Evolutionary conservation across 2,329 filamentous ascomycete genomes (phyloP), one percentile per base, ranked within the genome.

Genomic region (Parastagonospora avenae): DNA sequence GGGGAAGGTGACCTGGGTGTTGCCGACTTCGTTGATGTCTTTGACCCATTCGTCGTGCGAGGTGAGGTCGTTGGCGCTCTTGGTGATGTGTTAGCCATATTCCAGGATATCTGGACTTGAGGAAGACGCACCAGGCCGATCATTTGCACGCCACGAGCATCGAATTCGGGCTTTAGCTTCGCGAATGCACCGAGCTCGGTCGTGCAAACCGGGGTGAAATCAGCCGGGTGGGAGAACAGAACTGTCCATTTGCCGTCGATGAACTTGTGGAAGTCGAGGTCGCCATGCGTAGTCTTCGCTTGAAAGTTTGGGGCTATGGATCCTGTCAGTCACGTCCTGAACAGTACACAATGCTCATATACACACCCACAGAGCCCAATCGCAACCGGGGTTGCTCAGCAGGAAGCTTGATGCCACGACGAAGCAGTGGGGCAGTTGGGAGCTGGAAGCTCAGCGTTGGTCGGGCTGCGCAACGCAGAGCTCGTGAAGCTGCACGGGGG

Each of bases 161-260:
- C 83, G 77, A 97, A 96, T 77, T 96, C 91, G 67, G 86, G 85
- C 80, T 91, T 87, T 58, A 96, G 83, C 79, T 92, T 94, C 64
- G 92, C 90, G 68, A 97, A 95, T 53, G 92, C 92, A 57, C 92
- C 92, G 57, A 97, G 88, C 80, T 97, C 92, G 47, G 92, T 97
- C 59, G 92, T 97, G 83, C 92, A 97, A 53, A 96, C 92, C 47
- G 92, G 92, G 1, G 92, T 96, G 82, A 90, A 96, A 77, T 96
- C 92, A 52, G 78, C 88, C 2, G 90, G 90, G 79, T 93, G 90
- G 29, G 88, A 91, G 82, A 94, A 93, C 64, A 94, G 81, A 60
- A 94, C 84, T 52, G 88, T 85, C 90, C 90, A 93, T 68, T 83
- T 87, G 80, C 88, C 81, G 69, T 86, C 87, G 60, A 92, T 83